Conservation (phyloP, 345 rosid genomes). For the Hibiscus syriacus region DNA sequence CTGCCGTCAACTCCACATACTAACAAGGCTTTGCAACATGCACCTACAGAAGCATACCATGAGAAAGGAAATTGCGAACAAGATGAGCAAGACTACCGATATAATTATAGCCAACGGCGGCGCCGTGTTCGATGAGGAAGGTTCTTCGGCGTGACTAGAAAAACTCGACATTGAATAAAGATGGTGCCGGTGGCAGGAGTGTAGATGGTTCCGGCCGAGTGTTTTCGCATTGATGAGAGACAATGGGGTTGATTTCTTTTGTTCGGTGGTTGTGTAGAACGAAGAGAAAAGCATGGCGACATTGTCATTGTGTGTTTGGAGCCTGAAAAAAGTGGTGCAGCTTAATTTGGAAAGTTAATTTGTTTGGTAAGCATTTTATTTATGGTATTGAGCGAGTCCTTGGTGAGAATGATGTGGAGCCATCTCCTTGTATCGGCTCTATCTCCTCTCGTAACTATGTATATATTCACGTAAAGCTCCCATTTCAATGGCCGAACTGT, state of each 20-base stretch:
- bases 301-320: background rate
- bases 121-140: conserved; percentile 9
- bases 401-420: too few species aligned
- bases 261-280: background rate
- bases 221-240: conserved; percentile 24
- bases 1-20: conserved; percentile 33
- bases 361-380: conserved; percentile 19
- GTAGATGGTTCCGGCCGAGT: conserved; percentile 38
- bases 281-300: conserved; percentile 22
- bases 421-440: too few species aligned
- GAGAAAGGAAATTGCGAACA: conserved; percentile 56
- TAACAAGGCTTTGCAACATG: conserved; percentile 35
- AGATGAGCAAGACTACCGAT: conserved; percentile 43
- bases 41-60: conserved; percentile 59
- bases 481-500: background rate
- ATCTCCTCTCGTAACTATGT: too few species aligned
- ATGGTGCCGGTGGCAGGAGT: conserved; percentile 40
- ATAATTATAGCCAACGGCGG: conserved; percentile 49
- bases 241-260: background rate
- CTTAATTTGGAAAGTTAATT: conserved; percentile 30
- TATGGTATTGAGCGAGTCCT: conserved; percentile 46
- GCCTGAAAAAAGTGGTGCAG: background rate
- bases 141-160: background rate
- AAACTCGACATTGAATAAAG: conserved; percentile 36
- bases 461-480: conserved; percentile 1